phyloP scores from a whole-genome alignment of 345 rosid genomes.

The Brassica cretica region DNA sequence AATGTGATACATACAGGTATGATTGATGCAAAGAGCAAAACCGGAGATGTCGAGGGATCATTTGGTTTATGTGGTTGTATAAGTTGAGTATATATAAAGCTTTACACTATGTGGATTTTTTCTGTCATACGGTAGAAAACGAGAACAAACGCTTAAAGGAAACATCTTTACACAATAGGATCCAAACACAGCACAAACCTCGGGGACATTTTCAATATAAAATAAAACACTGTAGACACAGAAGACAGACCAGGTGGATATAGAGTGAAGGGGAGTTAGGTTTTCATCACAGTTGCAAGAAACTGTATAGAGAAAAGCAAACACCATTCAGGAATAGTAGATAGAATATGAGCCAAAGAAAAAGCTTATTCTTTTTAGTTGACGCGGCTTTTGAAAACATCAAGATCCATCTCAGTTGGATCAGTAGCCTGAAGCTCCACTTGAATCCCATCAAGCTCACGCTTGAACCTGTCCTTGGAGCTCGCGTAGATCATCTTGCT shows the following conservation, averaged over 20 bases:
- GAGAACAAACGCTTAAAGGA: not conserved
- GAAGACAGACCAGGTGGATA: conserved; percentile 33
- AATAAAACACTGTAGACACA: conserved; percentile 25
- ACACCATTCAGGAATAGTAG: conserved; percentile 32
- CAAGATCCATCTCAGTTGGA: conserved; percentile 68
- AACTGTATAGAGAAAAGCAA: conserved; percentile 32
- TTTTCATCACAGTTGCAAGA: conserved; percentile 31
- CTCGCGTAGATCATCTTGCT: conserved; percentile 70
- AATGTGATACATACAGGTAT: conserved; percentile 69
- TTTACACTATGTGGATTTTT: not conserved
- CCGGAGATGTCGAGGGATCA: conserved; percentile 67
- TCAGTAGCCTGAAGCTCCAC: conserved; percentile 64
- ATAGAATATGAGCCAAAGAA: conserved; percentile 18
- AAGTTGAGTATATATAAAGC: not conserved
- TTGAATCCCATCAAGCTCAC: conserved; percentile 60
- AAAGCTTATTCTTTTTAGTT: conserved; percentile 26
- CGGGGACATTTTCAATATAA: conserved; percentile 7
- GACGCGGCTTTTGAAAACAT: conserved; percentile 58
- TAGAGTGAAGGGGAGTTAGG: conserved; percentile 39
- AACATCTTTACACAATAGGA: conserved; percentile 13
- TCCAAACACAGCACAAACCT: conserved; percentile 23
- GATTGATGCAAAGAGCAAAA: conserved; percentile 78
- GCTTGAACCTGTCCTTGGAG: conserved; percentile 65
- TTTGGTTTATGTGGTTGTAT: conserved; percentile 26
- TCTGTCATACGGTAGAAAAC: not conserved